phyloP scores from a whole-genome alignment of 352 stramenopile genomes.

The Phytophthora sojae region DNA sequence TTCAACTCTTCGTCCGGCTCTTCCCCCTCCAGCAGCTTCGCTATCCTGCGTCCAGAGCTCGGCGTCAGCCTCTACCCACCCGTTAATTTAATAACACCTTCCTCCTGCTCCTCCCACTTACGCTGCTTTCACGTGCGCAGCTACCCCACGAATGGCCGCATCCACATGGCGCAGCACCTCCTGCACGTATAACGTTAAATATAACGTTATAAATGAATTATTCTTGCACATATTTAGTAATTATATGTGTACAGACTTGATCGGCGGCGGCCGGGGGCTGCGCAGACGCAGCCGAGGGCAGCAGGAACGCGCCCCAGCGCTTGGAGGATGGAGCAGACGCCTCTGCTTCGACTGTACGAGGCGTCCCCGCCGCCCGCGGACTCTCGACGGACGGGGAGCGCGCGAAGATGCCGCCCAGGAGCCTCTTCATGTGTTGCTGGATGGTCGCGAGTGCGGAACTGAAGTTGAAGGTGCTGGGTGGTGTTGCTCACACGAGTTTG shows the following conservation, averaged over 20 bases:
- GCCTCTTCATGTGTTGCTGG: conserved; percentile 67
- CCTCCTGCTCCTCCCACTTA: conserved; percentile 23
- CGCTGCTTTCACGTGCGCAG: conserved; percentile 58
- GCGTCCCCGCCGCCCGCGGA: conserved; percentile 5
- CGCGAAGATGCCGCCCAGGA: conserved; percentile 67
- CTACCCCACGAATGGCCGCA: conserved; percentile 58
- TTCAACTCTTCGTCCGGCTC: conserved; percentile 48
- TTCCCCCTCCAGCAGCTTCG: conserved; percentile 48
- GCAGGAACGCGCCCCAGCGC: conserved; percentile 28
- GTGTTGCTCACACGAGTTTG: background rate
- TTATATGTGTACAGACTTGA: conserved; percentile 17
- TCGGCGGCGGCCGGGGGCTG: conserved; percentile 7
- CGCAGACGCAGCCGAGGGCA: conserved; percentile 10
- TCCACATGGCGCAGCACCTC: conserved; percentile 66
- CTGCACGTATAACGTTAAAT: conserved; percentile 25
- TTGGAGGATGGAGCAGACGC: background rate
- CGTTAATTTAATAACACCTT: background rate
- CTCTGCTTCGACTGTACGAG: background rate
- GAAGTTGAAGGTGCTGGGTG: background rate
- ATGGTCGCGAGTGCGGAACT: conserved; percentile 3
- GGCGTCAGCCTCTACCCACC: background rate
- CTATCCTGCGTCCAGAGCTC: conserved; percentile 44
- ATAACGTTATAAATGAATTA: conserved; percentile 1
- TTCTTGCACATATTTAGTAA: background rate
- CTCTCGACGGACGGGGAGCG: conserved; percentile 35